Conservation (phyloP, 768 basidiomycete species). For the Fomitopsis serialis region DNA sequence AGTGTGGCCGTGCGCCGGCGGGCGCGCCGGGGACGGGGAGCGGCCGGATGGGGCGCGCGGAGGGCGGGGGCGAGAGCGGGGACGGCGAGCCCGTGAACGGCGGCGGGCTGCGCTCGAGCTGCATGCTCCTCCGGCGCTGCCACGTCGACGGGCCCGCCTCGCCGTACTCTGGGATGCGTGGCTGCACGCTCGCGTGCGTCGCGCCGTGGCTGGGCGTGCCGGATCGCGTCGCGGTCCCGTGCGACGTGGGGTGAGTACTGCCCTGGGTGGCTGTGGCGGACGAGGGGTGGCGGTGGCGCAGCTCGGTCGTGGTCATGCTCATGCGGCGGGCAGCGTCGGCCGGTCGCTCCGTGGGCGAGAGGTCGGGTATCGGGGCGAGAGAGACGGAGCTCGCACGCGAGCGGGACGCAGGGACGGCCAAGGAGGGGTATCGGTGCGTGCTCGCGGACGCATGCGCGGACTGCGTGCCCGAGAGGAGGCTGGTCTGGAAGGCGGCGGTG, state of each 20-base stretch:
- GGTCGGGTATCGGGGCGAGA: neutral
- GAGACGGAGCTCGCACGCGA: constrained; percentile 7
- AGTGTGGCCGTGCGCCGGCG: neutral
- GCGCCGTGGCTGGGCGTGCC: neutral
- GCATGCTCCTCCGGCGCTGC: neutral
- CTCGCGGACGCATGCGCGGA: constrained; percentile 2
- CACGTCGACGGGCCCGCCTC: neutral
- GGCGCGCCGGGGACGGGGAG: constrained; percentile 6
- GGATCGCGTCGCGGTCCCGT: no score
- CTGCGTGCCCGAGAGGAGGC: constrained; percentile 11
- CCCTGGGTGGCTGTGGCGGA: neutral
- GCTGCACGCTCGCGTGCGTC: neutral
- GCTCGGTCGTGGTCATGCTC: constrained; percentile 16
- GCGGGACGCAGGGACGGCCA: constrained; percentile 4
- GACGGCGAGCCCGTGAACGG: constrained; percentile 3
- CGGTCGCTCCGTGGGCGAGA: constrained; percentile 1
- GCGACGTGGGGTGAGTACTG: no score
- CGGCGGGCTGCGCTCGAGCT: neutral
- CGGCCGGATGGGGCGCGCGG: neutral
- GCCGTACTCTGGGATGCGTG: neutral
- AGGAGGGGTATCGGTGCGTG: constrained; percentile 15
- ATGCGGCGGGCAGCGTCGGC: constrained; percentile 10
- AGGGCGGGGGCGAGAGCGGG: constrained; percentile 6
- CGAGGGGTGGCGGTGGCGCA: constrained; percentile 11
- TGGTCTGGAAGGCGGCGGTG: constrained; percentile 19